Conservation (phyloP, 768 basidiomycete species). For the Boletus rufocinnamomeus region DNA sequence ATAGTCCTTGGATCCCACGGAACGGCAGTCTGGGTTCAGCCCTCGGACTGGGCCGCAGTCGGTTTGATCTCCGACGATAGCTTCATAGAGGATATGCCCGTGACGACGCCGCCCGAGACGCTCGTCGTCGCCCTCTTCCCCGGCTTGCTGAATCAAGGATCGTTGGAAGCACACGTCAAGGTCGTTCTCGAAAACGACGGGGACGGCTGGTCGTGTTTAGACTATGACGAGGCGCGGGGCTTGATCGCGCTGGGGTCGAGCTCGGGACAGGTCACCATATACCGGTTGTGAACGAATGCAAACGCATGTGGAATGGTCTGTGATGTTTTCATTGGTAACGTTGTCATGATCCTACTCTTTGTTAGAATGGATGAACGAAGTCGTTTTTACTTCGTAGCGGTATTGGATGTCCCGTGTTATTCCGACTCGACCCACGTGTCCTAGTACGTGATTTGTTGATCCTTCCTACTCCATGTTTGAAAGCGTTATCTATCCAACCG, state of each 20-base stretch:
- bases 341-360: not conserved
- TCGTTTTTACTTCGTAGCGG: not conserved
- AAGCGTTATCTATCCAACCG: not conserved
- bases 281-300: constrained; percentile 20
- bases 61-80: constrained; percentile 38
- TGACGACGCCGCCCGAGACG: constrained; percentile 34
- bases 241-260: constrained; percentile 54
- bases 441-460: constrained; percentile 8
- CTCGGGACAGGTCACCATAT: constrained; percentile 47
- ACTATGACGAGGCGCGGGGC: constrained; percentile 61
- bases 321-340: not conserved
- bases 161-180: constrained; percentile 27
- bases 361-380: constrained; percentile 1
- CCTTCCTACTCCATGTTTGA: not conserved
- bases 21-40: constrained; percentile 65
- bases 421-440: constrained; percentile 1
- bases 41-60: constrained; percentile 44
- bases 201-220: constrained; percentile 52
- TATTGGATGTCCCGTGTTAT: not conserved
- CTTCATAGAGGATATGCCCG: constrained; percentile 16
- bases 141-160: constrained; percentile 34
- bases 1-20: constrained; percentile 56
- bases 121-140: constrained; percentile 55
- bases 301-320: not conserved
- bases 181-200: constrained; percentile 37